phyloP scores from a whole-genome alignment of 306 rosid species.

The Dryas octopetala region DNA sequence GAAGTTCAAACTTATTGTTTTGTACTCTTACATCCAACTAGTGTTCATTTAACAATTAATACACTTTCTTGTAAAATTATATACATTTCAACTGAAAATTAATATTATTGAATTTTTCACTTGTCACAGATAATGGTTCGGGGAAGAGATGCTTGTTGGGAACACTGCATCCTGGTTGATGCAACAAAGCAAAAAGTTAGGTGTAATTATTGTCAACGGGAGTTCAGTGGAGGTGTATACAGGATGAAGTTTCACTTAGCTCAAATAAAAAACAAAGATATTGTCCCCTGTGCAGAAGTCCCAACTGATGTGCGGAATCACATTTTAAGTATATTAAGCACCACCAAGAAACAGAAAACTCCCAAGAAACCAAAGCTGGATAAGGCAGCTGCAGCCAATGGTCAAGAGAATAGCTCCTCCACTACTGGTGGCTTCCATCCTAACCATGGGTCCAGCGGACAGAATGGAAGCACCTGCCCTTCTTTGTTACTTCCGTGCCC shows the following conservation, averaged over 20 bases:
- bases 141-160: constrained; percentile 85
- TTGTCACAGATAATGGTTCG: constrained; percentile 59
- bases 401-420: constrained; percentile 59
- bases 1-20: neutral
- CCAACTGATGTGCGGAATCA: constrained; percentile 61
- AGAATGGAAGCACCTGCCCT: constrained; percentile 56
- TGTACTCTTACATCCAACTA: neutral
- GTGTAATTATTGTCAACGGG: constrained; percentile 67
- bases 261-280: constrained; percentile 76
- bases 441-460: constrained; percentile 53
- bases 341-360: constrained; percentile 65
- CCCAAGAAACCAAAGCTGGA: constrained; percentile 54
- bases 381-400: constrained; percentile 43
- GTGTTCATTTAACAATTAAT: neutral
- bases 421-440: constrained; percentile 58
- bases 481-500: constrained; percentile 45
- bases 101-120: constrained; percentile 13
- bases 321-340: constrained; percentile 52
- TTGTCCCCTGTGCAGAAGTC: constrained; percentile 64
- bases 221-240: constrained; percentile 80
- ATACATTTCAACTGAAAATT: neutral
- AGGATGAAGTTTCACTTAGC: constrained; percentile 88
- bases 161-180: constrained; percentile 66
- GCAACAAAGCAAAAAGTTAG: constrained; percentile 66
- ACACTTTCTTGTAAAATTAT: neutral